A percentile compares a stretch with the other conserved stretches of the same genome.
Evolutionary conservation across 139 green algal species (phyloP).

Genomic region (Volvox reticuliferus): DNA sequence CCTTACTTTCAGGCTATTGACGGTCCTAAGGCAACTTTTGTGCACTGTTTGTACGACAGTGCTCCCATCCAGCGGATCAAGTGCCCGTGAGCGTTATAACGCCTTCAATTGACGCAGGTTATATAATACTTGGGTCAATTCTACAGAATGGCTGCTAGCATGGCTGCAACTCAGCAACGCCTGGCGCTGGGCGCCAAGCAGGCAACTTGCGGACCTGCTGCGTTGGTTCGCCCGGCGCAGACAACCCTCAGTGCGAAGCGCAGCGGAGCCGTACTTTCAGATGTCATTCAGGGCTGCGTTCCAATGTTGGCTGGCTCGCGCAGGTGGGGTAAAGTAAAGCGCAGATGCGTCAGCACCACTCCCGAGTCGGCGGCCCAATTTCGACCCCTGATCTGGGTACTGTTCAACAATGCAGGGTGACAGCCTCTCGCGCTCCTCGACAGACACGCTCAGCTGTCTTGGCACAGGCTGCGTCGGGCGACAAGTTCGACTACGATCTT

Average conservation of each 20-base stretch:
- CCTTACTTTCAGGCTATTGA: too few species aligned
- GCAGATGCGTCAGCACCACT: slow-evolving; percentile 12
- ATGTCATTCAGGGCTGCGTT: slow-evolving; percentile 8
- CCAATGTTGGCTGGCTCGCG: not conserved
- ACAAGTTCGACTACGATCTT: slow-evolving; percentile 97
- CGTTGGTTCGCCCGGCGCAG: not conserved
- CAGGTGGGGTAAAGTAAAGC: slow-evolving; percentile 14
- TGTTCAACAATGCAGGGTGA: not conserved
- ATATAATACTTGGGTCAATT: slow-evolving; percentile 3
- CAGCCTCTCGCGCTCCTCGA: not conserved
- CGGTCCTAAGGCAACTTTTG: too few species aligned
- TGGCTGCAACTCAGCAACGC: slow-evolving; percentile 34
- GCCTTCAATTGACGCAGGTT: not conserved
- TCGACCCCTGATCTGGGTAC: slow-evolving; percentile 23
- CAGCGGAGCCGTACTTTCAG: not conserved
- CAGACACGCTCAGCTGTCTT: slow-evolving; percentile 48
- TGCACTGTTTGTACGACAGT: not conserved
- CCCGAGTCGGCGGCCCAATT: not conserved
- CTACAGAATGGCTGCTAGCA: slow-evolving; percentile 20
- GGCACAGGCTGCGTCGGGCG: slow-evolving; percentile 49
- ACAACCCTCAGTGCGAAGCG: not conserved
- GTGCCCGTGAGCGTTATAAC: not conserved
- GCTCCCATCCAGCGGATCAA: not conserved
- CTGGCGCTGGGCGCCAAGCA: slow-evolving; percentile 45
- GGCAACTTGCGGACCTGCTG: slow-evolving; percentile 6